Evolutionary conservation across 768 basidiomycete genomes (phyloP).

Genomic region (Boletus subparvulus): DNA sequence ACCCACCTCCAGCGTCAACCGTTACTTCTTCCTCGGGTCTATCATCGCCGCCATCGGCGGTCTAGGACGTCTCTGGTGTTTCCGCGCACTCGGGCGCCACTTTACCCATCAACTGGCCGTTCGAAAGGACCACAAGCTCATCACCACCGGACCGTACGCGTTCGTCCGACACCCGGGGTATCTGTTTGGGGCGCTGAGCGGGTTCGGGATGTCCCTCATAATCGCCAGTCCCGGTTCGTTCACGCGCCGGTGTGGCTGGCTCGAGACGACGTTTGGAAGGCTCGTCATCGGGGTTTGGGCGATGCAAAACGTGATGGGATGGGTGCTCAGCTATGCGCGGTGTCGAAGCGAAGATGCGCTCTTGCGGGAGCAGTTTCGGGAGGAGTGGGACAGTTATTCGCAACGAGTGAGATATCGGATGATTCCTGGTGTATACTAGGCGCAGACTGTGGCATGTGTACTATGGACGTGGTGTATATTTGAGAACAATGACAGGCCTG

Average conservation of each 20-base stretch:
- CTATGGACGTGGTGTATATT: background rate
- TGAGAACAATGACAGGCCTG: background rate
- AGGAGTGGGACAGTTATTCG: constrained; percentile 26
- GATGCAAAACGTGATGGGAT: constrained; percentile 23
- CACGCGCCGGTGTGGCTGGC: constrained; percentile 26
- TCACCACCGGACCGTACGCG: constrained; percentile 37
- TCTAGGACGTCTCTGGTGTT: constrained; percentile 39
- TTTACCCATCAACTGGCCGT: constrained; percentile 38
- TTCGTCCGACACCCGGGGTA: constrained; percentile 40
- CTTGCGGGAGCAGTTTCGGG: constrained; percentile 20
- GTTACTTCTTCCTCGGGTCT: constrained; percentile 32
- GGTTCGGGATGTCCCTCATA: constrained; percentile 32
- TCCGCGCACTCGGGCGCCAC: constrained; percentile 30
- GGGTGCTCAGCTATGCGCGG: constrained; percentile 31
- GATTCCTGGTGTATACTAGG: constrained; percentile 29
- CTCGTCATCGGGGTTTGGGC: constrained; percentile 29
- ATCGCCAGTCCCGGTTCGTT: constrained; percentile 34
- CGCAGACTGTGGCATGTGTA: background rate
- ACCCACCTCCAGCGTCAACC: constrained; percentile 23
- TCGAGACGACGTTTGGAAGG: constrained; percentile 18
- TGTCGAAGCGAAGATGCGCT: constrained; percentile 27
- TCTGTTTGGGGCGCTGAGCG: constrained; percentile 22
- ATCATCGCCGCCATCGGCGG: constrained; percentile 28
- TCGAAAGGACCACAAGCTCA: constrained; percentile 28
- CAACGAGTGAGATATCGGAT: constrained; percentile 25